Percentiles rank a stretch among this genome's conserved stretches.
phyloP scores from a whole-genome alignment of 225 moss, liverwort and hornwort species.

The Straminergon stramineum region DNA sequence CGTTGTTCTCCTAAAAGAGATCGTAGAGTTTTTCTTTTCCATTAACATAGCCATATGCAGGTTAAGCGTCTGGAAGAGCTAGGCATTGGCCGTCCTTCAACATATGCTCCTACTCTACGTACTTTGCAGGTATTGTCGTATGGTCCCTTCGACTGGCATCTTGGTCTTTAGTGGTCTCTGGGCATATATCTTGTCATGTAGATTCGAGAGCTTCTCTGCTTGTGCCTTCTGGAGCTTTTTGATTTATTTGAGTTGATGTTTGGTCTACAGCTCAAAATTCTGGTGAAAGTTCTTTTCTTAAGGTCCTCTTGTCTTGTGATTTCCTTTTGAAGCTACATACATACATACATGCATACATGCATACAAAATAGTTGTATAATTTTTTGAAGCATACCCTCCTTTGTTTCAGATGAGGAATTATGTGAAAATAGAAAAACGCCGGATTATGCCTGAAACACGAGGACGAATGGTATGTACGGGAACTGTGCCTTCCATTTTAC shows the following conservation, averaged over 20 bases:
- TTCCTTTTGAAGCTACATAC: neutral
- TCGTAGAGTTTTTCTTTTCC: neutral
- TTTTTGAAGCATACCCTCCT: neutral
- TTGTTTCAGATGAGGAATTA: slow-evolving; percentile 73
- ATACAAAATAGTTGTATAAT: neutral
- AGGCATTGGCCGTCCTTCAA: slow-evolving; percentile 95
- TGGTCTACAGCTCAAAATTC: neutral
- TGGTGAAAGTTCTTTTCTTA: neutral
- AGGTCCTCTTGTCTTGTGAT: neutral
- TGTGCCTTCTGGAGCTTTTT: neutral
- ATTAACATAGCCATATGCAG: slow-evolving; percentile 17
- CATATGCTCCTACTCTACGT: slow-evolving; percentile 86
- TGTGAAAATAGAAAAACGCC: slow-evolving; percentile 75
- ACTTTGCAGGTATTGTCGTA: slow-evolving; percentile 76
- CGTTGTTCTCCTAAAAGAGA: neutral
- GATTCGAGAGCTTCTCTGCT: neutral
- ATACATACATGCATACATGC: neutral
- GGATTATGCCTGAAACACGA: slow-evolving; percentile 75
- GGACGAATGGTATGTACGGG: slow-evolving; percentile 68
- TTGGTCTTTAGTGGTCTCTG: neutral
- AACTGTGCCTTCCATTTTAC: neutral
- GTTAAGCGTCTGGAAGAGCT: slow-evolving; percentile 89
- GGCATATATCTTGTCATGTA: neutral
- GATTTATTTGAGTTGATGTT: neutral
- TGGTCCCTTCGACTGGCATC: neutral